Evolutionary conservation across 306 rosid species (phyloP).

Genomic region (Quercus robur): DNA sequence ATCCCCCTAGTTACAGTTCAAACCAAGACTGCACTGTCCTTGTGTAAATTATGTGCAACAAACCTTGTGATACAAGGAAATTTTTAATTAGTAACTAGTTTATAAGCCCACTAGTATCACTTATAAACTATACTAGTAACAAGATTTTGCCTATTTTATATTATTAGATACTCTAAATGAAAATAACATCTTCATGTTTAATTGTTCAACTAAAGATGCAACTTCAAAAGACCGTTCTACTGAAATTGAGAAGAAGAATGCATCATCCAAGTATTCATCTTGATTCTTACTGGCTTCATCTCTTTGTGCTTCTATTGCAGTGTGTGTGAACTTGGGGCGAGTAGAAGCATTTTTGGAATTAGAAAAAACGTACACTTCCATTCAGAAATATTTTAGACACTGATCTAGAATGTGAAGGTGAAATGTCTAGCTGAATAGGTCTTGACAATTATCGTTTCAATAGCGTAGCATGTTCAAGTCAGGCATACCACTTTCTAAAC

Average conservation of each 20-base stretch:
- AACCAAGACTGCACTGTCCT: constrained; percentile 51
- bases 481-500: constrained; percentile 6
- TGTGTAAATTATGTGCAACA: constrained; percentile 46
- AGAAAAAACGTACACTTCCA: background rate
- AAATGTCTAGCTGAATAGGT: background rate
- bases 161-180: background rate
- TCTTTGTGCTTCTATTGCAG: constrained; percentile 92
- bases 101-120: too few species aligned
- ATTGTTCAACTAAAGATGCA: constrained; percentile 54
- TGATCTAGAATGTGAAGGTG: background rate
- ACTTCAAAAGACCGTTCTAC: constrained; percentile 38
- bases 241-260: constrained; percentile 36
- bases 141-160: background rate
- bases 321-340: constrained; percentile 96
- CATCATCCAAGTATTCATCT: constrained; percentile 36
- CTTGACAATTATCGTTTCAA: constrained; percentile 10
- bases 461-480: constrained; percentile 4
- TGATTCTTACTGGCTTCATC: constrained; percentile 52
- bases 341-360: constrained; percentile 26
- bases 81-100: too few species aligned
- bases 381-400: background rate
- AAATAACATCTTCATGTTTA: constrained; percentile 36
- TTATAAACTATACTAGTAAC: too few species aligned
- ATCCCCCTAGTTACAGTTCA: constrained; percentile 51
- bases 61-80: constrained; percentile 26